A percentile compares a stretch with the other conserved stretches of the same genome.
Conservation (phyloP, 192 early-diverging fungal genomes). For the Rhizoclosmatium globosum region DNA sequence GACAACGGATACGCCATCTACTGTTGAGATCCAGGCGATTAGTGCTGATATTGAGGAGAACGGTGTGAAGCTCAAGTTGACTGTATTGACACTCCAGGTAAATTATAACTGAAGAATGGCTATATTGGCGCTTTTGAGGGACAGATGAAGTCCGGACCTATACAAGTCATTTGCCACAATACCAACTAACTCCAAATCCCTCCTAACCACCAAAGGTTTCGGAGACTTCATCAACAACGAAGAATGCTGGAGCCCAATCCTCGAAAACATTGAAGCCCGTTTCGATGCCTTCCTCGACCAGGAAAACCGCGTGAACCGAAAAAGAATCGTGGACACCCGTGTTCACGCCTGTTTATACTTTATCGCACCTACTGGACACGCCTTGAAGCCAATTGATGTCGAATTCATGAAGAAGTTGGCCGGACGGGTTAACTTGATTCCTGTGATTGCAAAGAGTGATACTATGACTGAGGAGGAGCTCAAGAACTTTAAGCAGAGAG, state of each 20-base stretch:
- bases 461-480: slow-evolving; percentile 95
- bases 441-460: slow-evolving; percentile 98
- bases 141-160: too few species aligned
- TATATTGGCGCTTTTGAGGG: too few species aligned
- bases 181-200: too few species aligned
- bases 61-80: slow-evolving; percentile 95
- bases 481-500: slow-evolving; percentile 84
- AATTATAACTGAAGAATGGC: background rate
- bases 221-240: slow-evolving; percentile 74
- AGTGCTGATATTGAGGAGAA: slow-evolving; percentile 73
- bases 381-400: slow-evolving; percentile 90
- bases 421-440: slow-evolving; percentile 95
- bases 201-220: slow-evolving; percentile 41
- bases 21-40: slow-evolving; percentile 67
- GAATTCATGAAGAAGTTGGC: slow-evolving; percentile 97
- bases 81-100: slow-evolving; percentile 96
- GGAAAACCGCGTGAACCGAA: slow-evolving; percentile 71
- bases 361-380: slow-evolving; percentile 96
- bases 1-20: slow-evolving; percentile 70
- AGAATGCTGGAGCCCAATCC: slow-evolving; percentile 88
- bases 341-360: slow-evolving; percentile 98
- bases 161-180: too few species aligned
- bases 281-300: slow-evolving; percentile 94
- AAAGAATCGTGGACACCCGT: slow-evolving; percentile 69
- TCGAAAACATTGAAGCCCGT: slow-evolving; percentile 92